Evolutionary conservation across 2,329 filamentous ascomycete genomes (phyloP).

Genomic region (Ophiostoma australiae): DNA sequence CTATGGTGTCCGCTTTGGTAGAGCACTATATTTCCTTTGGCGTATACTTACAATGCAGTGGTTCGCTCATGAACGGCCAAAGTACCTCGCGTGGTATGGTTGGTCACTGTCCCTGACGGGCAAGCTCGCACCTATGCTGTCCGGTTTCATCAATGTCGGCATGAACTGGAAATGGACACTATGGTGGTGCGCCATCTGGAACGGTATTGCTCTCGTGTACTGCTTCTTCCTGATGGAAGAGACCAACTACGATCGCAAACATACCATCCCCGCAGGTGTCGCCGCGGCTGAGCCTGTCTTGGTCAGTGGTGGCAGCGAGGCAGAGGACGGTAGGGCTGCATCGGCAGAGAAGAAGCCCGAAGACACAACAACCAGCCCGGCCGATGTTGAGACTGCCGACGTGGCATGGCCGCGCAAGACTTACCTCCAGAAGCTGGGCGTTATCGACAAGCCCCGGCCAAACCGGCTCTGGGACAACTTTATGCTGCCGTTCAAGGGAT

Average conservation of each 20-base stretch:
- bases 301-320: conserved; percentile 31
- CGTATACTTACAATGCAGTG: conserved; percentile 18
- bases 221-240: conserved; percentile 58
- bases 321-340: neutral
- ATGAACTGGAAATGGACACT: conserved; percentile 48
- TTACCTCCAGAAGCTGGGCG: conserved; percentile 16
- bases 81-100: conserved; percentile 42
- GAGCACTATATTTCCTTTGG: neutral
- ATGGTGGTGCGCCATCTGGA: conserved; percentile 52
- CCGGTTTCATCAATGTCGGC: conserved; percentile 46
- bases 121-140: conserved; percentile 45
- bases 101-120: conserved; percentile 42
- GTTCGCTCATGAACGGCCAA: conserved; percentile 33
- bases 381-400: neutral
- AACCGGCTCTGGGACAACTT: conserved; percentile 24
- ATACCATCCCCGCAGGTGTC: neutral
- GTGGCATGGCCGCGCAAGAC: conserved; percentile 15
- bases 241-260: conserved; percentile 48
- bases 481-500: conserved; percentile 30
- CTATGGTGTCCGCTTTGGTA: neutral
- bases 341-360: neutral
- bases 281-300: conserved; percentile 8
- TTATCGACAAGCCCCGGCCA: conserved; percentile 24
- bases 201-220: conserved; percentile 45
- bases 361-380: neutral